A percentile compares a stretch with the other conserved stretches of the same genome.
These are phyloP conservation scores for Cyberlindnera bimundalis DNA, from an alignment of 805 yeast genomes.

Conservation along the genomic window DNA sequence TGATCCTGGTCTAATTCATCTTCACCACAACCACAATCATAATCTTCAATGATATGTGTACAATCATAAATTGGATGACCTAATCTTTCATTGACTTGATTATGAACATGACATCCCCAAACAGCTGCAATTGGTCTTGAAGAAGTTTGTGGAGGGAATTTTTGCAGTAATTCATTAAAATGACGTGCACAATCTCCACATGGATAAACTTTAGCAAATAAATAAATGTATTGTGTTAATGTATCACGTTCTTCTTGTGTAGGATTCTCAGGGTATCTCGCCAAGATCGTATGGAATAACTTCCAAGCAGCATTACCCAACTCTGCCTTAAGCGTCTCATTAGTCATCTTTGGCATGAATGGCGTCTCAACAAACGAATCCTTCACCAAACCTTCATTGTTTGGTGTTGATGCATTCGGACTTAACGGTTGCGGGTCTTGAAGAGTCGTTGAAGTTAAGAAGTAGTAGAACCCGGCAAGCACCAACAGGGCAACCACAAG, in stretches of 20 bases:
- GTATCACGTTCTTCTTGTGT: conserved; percentile 58
- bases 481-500: conserved; percentile 10
- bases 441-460: conserved; percentile 16
- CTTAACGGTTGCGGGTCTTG: conserved; percentile 28
- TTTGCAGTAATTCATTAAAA: conserved; percentile 62
- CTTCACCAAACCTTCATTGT: not conserved
- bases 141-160: conserved; percentile 81
- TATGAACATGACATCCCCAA: conserved; percentile 96
- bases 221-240: conserved; percentile 56
- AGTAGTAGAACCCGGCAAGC: conserved; percentile 18
- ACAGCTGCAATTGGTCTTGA: conserved; percentile 78
- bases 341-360: conserved; percentile 91
- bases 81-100: conserved; percentile 73
- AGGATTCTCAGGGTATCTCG: conserved; percentile 89
- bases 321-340: conserved; percentile 76
- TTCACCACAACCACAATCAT: conserved; percentile 96
- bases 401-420: conserved; percentile 12
- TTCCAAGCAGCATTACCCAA: conserved; percentile 92
- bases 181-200: conserved; percentile 97
- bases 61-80: conserved; percentile 79
- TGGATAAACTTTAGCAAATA: conserved; percentile 91
- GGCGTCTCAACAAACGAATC: conserved; percentile 11
- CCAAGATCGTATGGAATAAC: conserved; percentile 84
- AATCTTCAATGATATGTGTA: conserved; percentile 77
- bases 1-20: conserved; percentile 50